phyloP scores from a whole-genome alignment of 2,329 filamentous ascomycete species.

The Fonsecaea erecta region DNA sequence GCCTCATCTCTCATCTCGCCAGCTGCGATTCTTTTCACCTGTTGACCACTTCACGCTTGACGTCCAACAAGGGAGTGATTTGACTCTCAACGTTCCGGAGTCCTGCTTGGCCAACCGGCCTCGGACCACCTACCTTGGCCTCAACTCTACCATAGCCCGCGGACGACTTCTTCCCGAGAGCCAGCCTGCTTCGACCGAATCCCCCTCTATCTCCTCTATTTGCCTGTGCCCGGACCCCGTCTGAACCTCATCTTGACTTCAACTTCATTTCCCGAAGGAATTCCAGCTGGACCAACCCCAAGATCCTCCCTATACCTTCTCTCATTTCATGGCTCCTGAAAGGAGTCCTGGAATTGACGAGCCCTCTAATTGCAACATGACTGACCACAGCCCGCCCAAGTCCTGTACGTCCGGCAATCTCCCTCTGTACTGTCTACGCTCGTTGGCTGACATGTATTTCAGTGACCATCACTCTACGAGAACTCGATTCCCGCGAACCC shows the following conservation, averaged over 20 bases:
- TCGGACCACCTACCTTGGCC: not conserved
- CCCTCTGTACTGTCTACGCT: not conserved
- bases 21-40: not conserved
- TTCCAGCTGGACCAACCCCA: not conserved
- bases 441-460: conserved; percentile 10
- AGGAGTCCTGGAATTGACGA: not conserved
- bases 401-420: conserved; percentile 18
- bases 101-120: not conserved
- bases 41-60: not conserved
- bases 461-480: conserved; percentile 45
- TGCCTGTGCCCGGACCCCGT: conserved; percentile 14
- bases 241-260: conserved; percentile 19
- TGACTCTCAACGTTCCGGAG: not conserved
- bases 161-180: not conserved
- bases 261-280: not conserved
- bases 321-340: not conserved
- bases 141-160: not conserved
- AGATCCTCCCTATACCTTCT: not conserved
- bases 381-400: not conserved
- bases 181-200: conserved; percentile 4
- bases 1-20: conserved; percentile 1
- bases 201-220: conserved; percentile 18
- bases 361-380: conserved; percentile 5
- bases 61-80: not conserved
- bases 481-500: conserved; percentile 38